Evolutionary conservation across 1,284 basidiomycete species (phyloP).

Genomic region (Xerocomus nothofagi): DNA sequence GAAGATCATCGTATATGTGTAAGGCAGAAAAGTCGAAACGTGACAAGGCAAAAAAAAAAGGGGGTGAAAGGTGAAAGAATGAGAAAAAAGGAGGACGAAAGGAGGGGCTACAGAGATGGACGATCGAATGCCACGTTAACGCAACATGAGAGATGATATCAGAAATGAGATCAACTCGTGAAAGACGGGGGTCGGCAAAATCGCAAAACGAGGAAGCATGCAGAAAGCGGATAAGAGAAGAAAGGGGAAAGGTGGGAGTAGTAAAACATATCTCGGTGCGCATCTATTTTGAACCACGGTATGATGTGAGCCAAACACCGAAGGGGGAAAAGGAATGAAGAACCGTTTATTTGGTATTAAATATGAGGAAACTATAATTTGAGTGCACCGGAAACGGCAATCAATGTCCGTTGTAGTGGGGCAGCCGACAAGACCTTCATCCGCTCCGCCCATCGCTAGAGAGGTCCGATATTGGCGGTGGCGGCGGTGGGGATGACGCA

Average conservation of each 20-base stretch:
- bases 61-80: neutral
- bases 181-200: slow-evolving; percentile 7
- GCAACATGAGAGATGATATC: slow-evolving; percentile 11
- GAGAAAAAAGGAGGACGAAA: neutral
- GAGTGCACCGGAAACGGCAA: slow-evolving; percentile 12
- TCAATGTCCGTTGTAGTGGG: slow-evolving; percentile 13
- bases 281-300: slow-evolving; percentile 25
- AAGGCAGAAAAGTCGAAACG: neutral
- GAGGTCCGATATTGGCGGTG: slow-evolving; percentile 19
- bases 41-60: neutral
- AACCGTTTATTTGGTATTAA: slow-evolving; percentile 9
- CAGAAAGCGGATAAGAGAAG: neutral
- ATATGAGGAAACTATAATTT: slow-evolving; percentile 23
- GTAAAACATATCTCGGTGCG: slow-evolving; percentile 9
- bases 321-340: slow-evolving; percentile 4
- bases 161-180: slow-evolving; percentile 7
- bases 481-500: slow-evolving; percentile 30
- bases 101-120: slow-evolving; percentile 18
- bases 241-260: neutral
- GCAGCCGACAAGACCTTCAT: slow-evolving; percentile 3
- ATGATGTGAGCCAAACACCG: slow-evolving; percentile 15
- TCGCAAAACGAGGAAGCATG: slow-evolving; percentile 5
- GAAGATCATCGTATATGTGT: neutral
- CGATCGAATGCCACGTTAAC: slow-evolving; percentile 4
- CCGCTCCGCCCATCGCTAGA: slow-evolving; percentile 15